phyloP scores from a whole-genome alignment of 192 early-diverging fungal species.

The Pilobolus umbonatus region DNA sequence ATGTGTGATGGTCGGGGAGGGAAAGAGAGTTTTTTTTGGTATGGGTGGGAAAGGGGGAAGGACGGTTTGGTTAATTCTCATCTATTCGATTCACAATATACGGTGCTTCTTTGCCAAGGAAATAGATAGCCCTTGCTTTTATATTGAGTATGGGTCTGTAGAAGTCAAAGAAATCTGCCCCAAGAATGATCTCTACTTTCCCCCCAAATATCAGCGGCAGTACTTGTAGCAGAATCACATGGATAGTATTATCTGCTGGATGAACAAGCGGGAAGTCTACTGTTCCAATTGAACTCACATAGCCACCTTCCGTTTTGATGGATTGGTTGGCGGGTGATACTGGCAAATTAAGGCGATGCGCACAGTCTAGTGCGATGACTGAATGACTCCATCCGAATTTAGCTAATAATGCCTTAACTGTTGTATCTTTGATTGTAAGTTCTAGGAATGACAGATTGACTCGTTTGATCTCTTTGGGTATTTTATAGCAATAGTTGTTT shows the following conservation, averaged over 20 bases:
- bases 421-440: background rate
- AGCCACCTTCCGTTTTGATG: background rate
- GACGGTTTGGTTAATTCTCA: background rate
- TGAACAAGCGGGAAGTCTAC: constrained; percentile 9
- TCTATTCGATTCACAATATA: constrained; percentile 12
- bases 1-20: too few species aligned
- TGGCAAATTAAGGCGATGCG: background rate
- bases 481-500: background rate
- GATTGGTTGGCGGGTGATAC: background rate
- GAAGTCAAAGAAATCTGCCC: constrained; percentile 12
- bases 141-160: constrained; percentile 12
- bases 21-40: too few species aligned
- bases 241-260: background rate
- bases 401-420: constrained; percentile 4
- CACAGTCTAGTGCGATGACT: constrained; percentile 3
- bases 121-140: constrained; percentile 2
- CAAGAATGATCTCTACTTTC: constrained; percentile 9
- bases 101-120: constrained; percentile 1
- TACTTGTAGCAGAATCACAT: constrained; percentile 4
- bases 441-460: constrained; percentile 15
- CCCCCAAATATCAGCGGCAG: constrained; percentile 17
- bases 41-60: background rate
- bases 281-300: constrained; percentile 9
- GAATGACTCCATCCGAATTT: constrained; percentile 8
- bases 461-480: constrained; percentile 3